These are phyloP conservation scores for Myxozyma kluyveri DNA, from an alignment of 805 yeast species.

Conservation along the genomic window DNA sequence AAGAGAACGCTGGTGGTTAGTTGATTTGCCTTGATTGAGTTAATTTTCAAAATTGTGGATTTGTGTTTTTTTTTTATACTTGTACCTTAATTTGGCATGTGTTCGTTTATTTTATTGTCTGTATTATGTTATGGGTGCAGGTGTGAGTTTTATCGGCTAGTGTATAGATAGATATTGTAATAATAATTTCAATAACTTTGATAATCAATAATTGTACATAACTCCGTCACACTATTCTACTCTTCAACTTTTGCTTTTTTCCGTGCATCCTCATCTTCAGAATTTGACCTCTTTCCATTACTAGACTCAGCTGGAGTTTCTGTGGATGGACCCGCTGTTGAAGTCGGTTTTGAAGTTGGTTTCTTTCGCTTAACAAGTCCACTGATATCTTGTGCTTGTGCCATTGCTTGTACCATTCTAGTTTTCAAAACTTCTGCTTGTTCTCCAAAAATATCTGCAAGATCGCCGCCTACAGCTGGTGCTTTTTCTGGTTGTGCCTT, in stretches of 20 bases:
- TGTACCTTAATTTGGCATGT: no score
- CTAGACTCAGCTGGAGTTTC: not conserved
- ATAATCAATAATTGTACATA: no score
- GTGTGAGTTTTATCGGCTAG: no score
- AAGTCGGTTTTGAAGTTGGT: constrained; percentile 3
- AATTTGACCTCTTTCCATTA: not conserved
- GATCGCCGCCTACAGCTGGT: not conserved
- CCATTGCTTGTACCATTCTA: constrained; percentile 13
- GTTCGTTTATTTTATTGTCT: no score
- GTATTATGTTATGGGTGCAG: no score
- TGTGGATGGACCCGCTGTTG: not conserved
- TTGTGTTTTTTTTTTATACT: not conserved
- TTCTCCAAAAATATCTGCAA: constrained; percentile 4
- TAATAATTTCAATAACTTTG: no score
- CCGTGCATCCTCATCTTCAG: constrained; percentile 1
- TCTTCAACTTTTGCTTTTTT: constrained; percentile 8
- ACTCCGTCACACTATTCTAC: no score
- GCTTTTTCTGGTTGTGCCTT: not conserved
- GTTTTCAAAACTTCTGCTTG: constrained; percentile 7
- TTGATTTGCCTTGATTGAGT: constrained; percentile 17
- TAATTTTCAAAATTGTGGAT: not conserved
- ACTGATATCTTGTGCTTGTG: constrained; percentile 23
- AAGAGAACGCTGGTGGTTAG: constrained; percentile 24
- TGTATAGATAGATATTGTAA: no score
- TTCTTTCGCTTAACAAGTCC: constrained; percentile 24